Conservation (phyloP, 257 asterid species). For the Scutellaria galericulata region DNA sequence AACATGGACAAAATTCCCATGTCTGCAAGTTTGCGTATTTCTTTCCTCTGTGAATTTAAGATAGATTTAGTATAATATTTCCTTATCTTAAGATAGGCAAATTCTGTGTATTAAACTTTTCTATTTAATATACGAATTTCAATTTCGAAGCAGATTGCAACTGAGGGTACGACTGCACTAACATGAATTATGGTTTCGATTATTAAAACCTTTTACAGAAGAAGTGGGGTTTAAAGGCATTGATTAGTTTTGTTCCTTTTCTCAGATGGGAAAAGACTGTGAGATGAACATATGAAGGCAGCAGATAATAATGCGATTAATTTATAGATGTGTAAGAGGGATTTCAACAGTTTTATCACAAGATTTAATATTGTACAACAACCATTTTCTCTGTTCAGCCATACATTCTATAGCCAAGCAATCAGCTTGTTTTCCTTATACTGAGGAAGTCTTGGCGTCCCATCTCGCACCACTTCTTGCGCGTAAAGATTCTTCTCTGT, state of each 20-base stretch:
- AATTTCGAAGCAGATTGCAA: too few relatives aligned
- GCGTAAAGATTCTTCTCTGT: too few relatives aligned
- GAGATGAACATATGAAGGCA: slow-evolving; percentile 10
- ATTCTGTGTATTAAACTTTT: too few relatives aligned
- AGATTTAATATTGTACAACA: neutral
- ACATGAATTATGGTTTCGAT: too few relatives aligned
- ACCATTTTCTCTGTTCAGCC: slow-evolving; percentile 33
- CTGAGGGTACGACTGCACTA: too few relatives aligned
- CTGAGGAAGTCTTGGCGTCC: slow-evolving; percentile 35
- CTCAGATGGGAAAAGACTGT: neutral
- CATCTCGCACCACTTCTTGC: too few relatives aligned
- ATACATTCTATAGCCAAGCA: slow-evolving; percentile 19
- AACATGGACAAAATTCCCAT: too few relatives aligned
- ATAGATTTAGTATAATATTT: too few relatives aligned
- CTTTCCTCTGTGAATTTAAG: too few relatives aligned
- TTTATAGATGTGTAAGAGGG: slow-evolving; percentile 39
- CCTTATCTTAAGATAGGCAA: too few relatives aligned
- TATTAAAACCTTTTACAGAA: neutral
- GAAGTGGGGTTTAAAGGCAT: neutral
- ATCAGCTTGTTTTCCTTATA: slow-evolving; percentile 34
- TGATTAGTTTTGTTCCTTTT: neutral
- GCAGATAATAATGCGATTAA: slow-evolving; percentile 15
- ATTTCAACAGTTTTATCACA: slow-evolving; percentile 33
- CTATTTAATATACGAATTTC: too few relatives aligned
- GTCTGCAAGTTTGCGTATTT: too few relatives aligned